Percentiles rank a stretch among this genome's conserved stretches.
Evolutionary conservation across 305 asterid species (phyloP).

Genomic region (Fraxinus ornus): DNA sequence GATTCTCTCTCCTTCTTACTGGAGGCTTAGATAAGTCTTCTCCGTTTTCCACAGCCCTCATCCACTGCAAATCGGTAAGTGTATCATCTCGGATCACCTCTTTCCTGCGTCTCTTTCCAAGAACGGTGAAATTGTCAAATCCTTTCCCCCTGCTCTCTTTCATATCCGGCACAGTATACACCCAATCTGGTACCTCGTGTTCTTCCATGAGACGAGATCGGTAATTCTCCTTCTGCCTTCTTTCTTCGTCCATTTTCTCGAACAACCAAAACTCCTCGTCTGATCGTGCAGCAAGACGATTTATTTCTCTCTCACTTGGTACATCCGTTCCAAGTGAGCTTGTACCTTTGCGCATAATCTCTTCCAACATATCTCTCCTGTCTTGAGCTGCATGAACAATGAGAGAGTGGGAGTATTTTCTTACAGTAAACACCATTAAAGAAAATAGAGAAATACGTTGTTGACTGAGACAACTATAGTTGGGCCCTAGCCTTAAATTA

Average conservation of each 20-base stretch:
- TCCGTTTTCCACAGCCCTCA: conserved; percentile 74
- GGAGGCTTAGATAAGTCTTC: conserved; percentile 45
- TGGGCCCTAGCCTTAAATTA: neutral
- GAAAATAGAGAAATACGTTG: neutral
- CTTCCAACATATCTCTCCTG: conserved; percentile 87
- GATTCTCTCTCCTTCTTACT: conserved; percentile 42
- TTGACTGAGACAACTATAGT: neutral
- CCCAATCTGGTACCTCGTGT: conserved; percentile 99
- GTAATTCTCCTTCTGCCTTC: conserved; percentile 81
- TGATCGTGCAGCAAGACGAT: conserved; percentile 92
- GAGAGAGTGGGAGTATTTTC: conserved; percentile 13
- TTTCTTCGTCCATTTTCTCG: conserved; percentile 96
- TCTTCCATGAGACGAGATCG: conserved; percentile 93
- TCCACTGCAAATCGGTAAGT: conserved; percentile 64
- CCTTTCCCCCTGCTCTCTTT: conserved; percentile 57
- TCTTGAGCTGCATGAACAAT: conserved; percentile 80
- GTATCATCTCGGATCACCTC: conserved; percentile 72
- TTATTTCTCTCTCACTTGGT: conserved; percentile 96
- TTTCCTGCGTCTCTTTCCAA: conserved; percentile 87
- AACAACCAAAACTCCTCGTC: conserved; percentile 93
- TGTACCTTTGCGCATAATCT: conserved; percentile 91
- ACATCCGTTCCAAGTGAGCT: conserved; percentile 89
- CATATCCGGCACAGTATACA: conserved; percentile 52
- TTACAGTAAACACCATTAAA: conserved; percentile 3
- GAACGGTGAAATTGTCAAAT: conserved; percentile 51